Evolutionary conservation across 208 protist species (phyloP), one percentile per base, ranked within the genome.

Genomic region (Acanthamoeba polyphaga): DNA sequence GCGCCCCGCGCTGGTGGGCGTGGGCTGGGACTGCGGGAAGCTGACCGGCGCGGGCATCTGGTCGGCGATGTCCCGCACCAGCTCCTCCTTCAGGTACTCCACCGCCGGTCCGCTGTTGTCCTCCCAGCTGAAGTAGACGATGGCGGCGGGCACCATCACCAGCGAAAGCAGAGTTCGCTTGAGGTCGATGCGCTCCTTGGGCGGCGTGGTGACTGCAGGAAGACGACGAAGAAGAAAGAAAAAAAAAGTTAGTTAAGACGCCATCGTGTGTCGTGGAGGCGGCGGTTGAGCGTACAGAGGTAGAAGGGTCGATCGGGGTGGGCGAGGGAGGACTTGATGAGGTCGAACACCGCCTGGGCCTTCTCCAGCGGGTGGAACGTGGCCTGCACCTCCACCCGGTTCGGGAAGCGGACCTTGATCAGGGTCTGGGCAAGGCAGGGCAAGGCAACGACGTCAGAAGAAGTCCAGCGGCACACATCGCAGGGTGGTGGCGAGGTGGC

Each of bases 81-180:
- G 78, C 78, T 87, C 78, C 49, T 87, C 78, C 78, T 87, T 87
- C 46, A 87, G 78, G 78, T 87, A 87, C 13, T 87, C 78, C 49
- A 60, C 49, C 46, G 78, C 46, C 9, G 78, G 78, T 10, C 22
- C 78, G n/a, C 85, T 29, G 60, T 72, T 91, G n/a, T 91, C 85
- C n/a, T 87, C 78, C 85, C 85, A 91, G 60, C 32, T 34, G 38
- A 91, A 91, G 60, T 91, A 72, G 38, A 91, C 8, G 85, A 91
- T 72, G 38, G 85, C 85, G 15, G 85, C 85, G 0, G 85, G 85
- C 85, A 91, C 85, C 51, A 91, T 74, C 51, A 91, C 34, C 34
- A 74, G 58, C 32, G 85, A 64, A 12, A 74, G 32, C 49, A 91
- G 85, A 24, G 85, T 72, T n/a, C 70, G 34, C 13, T 27, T 91